Percentiles rank a stretch among this genome's conserved stretches.
Evolutionary conservation across 768 basidiomycete species (phyloP).

Genomic region (Leccinum pellstonianum): DNA sequence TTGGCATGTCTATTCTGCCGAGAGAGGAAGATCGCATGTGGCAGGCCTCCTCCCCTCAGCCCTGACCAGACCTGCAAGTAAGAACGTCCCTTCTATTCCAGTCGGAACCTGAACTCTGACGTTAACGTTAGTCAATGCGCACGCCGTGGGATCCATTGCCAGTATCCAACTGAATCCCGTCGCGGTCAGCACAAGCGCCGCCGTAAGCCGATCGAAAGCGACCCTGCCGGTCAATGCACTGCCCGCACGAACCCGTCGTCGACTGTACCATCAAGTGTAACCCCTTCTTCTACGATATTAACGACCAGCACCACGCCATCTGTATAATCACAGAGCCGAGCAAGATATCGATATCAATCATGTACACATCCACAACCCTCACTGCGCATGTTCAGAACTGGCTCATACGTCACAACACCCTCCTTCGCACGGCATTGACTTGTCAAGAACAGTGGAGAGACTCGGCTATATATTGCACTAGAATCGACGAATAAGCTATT

Average conservation of each 20-base stretch:
- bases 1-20: constrained; percentile 49
- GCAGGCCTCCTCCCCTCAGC: constrained; percentile 39
- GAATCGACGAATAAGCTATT: constrained; percentile 19
- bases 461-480: constrained; percentile 25
- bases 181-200: constrained; percentile 46
- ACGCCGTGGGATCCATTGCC: constrained; percentile 45
- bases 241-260: constrained; percentile 23
- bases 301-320: constrained; percentile 21
- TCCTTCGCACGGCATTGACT: constrained; percentile 10
- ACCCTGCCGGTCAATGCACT: constrained; percentile 20
- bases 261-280: constrained; percentile 15
- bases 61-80: constrained; percentile 47
- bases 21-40: constrained; percentile 51
- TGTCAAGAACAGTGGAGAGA: constrained; percentile 19
- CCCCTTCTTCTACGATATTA: constrained; percentile 21
- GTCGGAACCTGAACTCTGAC: constrained; percentile 14
- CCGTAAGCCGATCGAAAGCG: constrained; percentile 31
- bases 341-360: constrained; percentile 9
- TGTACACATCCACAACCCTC: constrained; percentile 3
- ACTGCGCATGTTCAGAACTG: constrained; percentile 12
- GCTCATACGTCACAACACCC: constrained; percentile 6
- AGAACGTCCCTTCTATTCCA: constrained; percentile 20
- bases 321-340: constrained; percentile 13
- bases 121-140: constrained; percentile 42
- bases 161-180: constrained; percentile 49